Evolutionary conservation across 345 rosid genomes (phyloP).

Genomic region (Linum tenue): DNA sequence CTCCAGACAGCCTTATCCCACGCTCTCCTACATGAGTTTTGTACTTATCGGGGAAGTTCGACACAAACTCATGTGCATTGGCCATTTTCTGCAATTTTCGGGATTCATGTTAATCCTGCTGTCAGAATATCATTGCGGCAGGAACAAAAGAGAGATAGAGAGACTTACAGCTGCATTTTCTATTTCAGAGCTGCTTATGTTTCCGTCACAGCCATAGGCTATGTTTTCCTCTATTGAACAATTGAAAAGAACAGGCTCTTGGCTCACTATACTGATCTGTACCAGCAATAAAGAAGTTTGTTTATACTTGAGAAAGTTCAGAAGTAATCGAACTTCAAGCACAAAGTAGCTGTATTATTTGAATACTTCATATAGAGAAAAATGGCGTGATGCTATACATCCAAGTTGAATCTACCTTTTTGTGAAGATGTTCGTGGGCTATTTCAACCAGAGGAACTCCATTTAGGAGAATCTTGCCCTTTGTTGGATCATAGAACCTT

Average conservation of each 20-base stretch:
- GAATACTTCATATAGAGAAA: neutral
- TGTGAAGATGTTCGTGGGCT: constrained; percentile 75
- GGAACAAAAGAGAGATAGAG: neutral
- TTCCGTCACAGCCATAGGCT: constrained; percentile 63
- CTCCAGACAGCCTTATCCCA: constrained; percentile 86
- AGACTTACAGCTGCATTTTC: constrained; percentile 68
- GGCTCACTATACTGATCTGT: constrained; percentile 93
- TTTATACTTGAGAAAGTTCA: neutral
- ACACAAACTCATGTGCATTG: constrained; percentile 82
- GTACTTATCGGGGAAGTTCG: constrained; percentile 69
- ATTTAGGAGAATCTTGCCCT: constrained; percentile 63
- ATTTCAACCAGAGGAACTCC: constrained; percentile 74
- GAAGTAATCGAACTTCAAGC: constrained; percentile 3
- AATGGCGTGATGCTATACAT: neutral
- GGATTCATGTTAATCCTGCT: neutral
- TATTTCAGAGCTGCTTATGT: constrained; percentile 38
- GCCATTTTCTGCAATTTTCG: constrained; percentile 74
- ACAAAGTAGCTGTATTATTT: neutral
- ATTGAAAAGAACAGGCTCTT: constrained; percentile 81
- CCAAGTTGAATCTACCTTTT: constrained; percentile 36
- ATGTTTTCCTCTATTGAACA: constrained; percentile 49
- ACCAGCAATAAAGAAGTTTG: neutral
- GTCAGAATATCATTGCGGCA: neutral
- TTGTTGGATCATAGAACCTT: constrained; percentile 80
- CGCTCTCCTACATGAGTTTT: constrained; percentile 81